Base-by-base conservation (phyloP, 805 yeast species). In the Metschnikowia gelsemii region DNA sequence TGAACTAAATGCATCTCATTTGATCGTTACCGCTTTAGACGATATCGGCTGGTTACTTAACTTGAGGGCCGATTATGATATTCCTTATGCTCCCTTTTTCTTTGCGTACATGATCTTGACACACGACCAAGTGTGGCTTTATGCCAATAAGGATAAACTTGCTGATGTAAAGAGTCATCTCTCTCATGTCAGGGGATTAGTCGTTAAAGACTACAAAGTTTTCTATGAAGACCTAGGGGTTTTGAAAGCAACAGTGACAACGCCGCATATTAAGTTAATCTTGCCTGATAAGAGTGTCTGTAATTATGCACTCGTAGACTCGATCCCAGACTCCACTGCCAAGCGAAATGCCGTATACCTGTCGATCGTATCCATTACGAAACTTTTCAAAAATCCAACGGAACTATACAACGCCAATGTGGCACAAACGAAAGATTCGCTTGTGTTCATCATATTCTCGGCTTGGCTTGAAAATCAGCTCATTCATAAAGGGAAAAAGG, bases 41-140 rank as follows among this genome's bases (percentile, higher is more conserved):
- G 96, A 90, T 52, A 79, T 89, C 47, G 93, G 96, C 6, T 90
- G 96, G 96, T 64, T 89, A 31, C 75, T 89, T 57, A 91, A 91
- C 57, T 65, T 91, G 42, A 78, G 99, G 49, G 87, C 90, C 4
- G 76, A 63, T 34, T 45, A 74, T 17, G 98, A 91, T 59, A 82
- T 91, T 44, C 82, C 82, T 4, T 91, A 75, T 58, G 83, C 84
- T 55, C 97, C 98, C 0, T 91, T 89, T 2, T 93, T 91, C 59
- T 88, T 80, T 63, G 71, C 90, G 7, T 85, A 81, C 53, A 68
- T 78, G 1, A 58, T 75, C 1, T 46, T 72, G 14, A 52, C 64
- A 7, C 27, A 43, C 16, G 49, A 65, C 2, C 51, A 55, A 2
- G 76, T 80, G 2, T 55, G 58, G 4, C 63, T 87, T 12, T 87